Evolutionary conservation across 441 rosid genomes (phyloP), one percentile per base, ranked within the genome.

Genomic region (Corymbia calophylla): DNA sequence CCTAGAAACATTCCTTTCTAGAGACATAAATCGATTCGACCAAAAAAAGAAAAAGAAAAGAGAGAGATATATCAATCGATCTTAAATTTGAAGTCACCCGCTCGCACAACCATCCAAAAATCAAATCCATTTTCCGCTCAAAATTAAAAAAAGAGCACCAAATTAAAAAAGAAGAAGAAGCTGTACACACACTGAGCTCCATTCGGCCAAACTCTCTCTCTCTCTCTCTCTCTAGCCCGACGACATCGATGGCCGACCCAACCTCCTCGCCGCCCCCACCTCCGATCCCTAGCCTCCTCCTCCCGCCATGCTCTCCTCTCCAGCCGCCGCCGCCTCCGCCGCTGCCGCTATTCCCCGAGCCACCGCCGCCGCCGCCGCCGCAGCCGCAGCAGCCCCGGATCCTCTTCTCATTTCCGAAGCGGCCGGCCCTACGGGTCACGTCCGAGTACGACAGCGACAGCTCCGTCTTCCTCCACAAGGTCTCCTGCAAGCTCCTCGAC

Each of bases 361-460:
- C 44, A 5, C 44, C 13, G 7, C 55, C 44, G n/a, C 55, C 25
- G 58, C 80, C 62, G 27, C 77, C 66, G 39, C 73, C 3, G 82
- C 62, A 47, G 23, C 70, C 23, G 82, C 88, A 53, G 44, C 87
- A 89, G 86, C 90, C 86, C 18, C 90, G 89, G 27, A 10, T 87
- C 68, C 85, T 92, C 91, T 92, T 90, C 44, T 12, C 92, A 14
- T 88, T 92, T 51, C 90, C 92, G 23, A 93, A 93, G 86, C 91
- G 96, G 88, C 98, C 98, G 4, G 54, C 95, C 16, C 91, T 97
- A 39, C 93, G 99, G 12, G 94, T 96, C 16, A 96, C 99, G 86
- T 94, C 98, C 7, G 99, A 97, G 93, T 96, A 95, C 90, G 99
- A 98, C 95, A 97, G 99, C 87, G 99, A 96, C 2, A 93, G 92